Base-by-base conservation (phyloP, 345 rosid genomes). In the Eucalyptus curtisii region DNA sequence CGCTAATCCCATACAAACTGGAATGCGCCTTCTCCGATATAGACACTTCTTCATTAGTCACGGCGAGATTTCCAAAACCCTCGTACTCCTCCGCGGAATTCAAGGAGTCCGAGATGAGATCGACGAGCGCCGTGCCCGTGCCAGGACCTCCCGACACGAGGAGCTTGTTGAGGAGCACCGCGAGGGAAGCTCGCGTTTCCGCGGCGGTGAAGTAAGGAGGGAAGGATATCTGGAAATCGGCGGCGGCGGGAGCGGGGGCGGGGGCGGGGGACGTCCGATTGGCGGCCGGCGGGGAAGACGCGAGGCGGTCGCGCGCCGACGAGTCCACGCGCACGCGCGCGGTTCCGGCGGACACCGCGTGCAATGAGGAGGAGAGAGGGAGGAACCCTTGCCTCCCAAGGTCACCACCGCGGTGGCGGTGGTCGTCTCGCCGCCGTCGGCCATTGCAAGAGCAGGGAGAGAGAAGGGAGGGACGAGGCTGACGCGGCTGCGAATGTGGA, bases 131-230 rank as follows among this genome's bases (percentile, higher is more conserved):
- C 25, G 93, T 57, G 86, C 96, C 94, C 59, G 93, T 80, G 8
- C 76, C 86, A 13, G 92, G 82, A 11, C 92, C 71, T 25, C 91
- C 86, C 5, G 90, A 88, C 49, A 90, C 86, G 13, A 96, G 95
- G 88, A 95, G 93, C 92, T 95, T 94, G 89, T 91, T 93, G 87
- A 95, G 95, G n/a, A 96, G 92, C 24, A 93, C 91, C 45, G 89
- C 87, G 59, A 94, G 91, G 53, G 92, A 90, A 45, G 98, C 97
- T 49, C 97, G 92, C 52, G 68, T 61, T 88, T 95, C 98, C 84
- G 91, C 90, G 17, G 44, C 81, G 61, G 91, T 91, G n/a, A 95
- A 90, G 86, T 89, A 55, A 49, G 20, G 42, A 89, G 68, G 44
- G 87, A 27, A 33, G 87, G 93, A 79, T 86, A 88, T 7, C 87